Evolutionary conservation across 495 filamentous ascomycete genomes (phyloP), one percentile per base, ranked within the genome.

Genomic region (Neurospora sp.): DNA sequence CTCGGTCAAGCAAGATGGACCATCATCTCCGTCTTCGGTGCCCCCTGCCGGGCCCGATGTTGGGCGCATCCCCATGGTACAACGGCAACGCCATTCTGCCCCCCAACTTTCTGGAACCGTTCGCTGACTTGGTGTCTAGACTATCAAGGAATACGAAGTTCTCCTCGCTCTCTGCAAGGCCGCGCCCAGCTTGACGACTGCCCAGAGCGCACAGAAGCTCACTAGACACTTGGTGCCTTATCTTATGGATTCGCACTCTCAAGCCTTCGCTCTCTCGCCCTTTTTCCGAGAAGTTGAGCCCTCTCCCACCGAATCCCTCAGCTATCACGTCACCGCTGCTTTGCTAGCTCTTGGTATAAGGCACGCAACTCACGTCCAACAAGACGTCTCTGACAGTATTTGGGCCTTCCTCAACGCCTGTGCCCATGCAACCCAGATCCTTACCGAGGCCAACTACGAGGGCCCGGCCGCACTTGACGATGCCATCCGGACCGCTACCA

Each of bases 81-180:
- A 72, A 20, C 69, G 59, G 69, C 68, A 69, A 71, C 31, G 42
- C 14, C 68, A 27, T n/a, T 12, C 39, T 48, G 42, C 10, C 22
- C 12, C 11, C 10, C 9, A n/a, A 27, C 44, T 2, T 10, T 38
- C 65, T 40, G n/a, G n/a, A 22, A 35, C 11, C 20, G 3, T 65
- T 74, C 70, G 41, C 79, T 80, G 72, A 80, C 77, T 40, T 1
- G 27, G 18, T 20, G 37, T 73, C 31, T 76, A 89, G 87, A 87
- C 82, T 11, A 88, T 93, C 69, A 89, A 92, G 71, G 96, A 99
- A 85, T 89, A 96, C 73, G 94, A 98, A 79, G 90, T 95, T 46
- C 85, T 98, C 37, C 82, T 98, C 22, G 93, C 94, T 39, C 86
- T 99, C 31, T 97, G 94, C 81, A 93, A 92, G 81, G 92, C 96